These are phyloP conservation scores for Xylaria hypoxylon DNA, from an alignment of 2,329 filamentous ascomycete genomes.

Conservation along the genomic window DNA sequence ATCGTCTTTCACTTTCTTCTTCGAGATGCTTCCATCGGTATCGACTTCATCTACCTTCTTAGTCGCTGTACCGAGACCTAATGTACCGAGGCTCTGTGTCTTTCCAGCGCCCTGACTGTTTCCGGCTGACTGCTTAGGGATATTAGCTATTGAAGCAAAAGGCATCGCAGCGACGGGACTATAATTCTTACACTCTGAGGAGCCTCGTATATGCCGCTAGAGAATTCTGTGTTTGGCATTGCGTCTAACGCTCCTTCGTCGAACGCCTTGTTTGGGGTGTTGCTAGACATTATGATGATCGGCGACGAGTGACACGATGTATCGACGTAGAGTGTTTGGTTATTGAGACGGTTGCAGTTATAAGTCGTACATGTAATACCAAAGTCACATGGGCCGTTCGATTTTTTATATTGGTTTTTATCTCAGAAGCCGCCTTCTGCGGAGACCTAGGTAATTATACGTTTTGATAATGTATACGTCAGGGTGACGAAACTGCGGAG, in stretches of 20 bases:
- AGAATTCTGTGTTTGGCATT: constrained; percentile 31
- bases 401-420: neutral
- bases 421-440: neutral
- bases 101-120: neutral
- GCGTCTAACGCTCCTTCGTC: constrained; percentile 24
- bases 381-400: neutral
- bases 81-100: neutral
- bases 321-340: neutral
- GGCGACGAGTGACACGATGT: neutral
- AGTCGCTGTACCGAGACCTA: neutral
- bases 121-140: neutral
- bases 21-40: neutral
- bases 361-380: no score
- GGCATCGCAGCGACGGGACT: neutral
- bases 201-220: constrained; percentile 22
- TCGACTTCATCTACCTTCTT: neutral
- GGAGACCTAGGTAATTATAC: neutral
- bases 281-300: constrained; percentile 11
- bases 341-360: neutral
- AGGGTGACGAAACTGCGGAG: constrained; percentile 3
- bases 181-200: constrained; percentile 10
- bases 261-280: constrained; percentile 20
- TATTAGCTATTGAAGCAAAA: neutral
- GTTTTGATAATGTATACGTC: constrained; percentile 14
- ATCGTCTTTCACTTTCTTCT: constrained; percentile 1